Evolutionary conservation across 257 asterid genomes (phyloP), one percentile per base, ranked within the genome.

Genomic region (Galeopsis tetrahit): DNA sequence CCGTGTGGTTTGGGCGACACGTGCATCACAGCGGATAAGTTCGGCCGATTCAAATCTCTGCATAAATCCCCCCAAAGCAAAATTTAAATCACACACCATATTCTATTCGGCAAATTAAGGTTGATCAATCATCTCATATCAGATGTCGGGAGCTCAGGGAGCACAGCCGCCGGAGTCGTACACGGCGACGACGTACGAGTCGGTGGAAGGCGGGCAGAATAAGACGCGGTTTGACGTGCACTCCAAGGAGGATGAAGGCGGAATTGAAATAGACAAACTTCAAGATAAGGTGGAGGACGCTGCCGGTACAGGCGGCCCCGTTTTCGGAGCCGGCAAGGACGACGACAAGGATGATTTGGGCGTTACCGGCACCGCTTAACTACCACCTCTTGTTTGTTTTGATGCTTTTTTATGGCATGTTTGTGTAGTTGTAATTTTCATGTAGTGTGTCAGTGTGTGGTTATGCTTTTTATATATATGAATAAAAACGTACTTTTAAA

Each of bases 111-210:
- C 56, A 11, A 10, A 49, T 2, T 32, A 21, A 21, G 38, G 43
- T 33, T 1, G 61, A 42, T 44, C 51, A 46, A 31, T 43, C 4
- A 36, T 36, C 40, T 14, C 48, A 38, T 7, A 1, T 32, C 64
- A 8, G 38, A 93, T 93, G 96, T 93, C 96, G 38, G 98, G 97
- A 14, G 97, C 98, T 33, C 97, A 94, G 75, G 97, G 98, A 71
- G 91, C 97, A 56, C 93, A 79, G 71, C 96, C 96, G 34, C 89
- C 91, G 85, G 96, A 82, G 68, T 80, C 90, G 4, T 75, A 68
- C 76, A 89, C 95, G 53, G 85, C 91, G 56, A 91, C 98, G 14
- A 79, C 81, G 4, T 94, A 91, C 77, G 94, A 90, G 72, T 84
- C 96, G 11, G 85, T 82, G 52, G 79, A 67, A 4, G 81, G 83